phyloP scores from a whole-genome alignment of 495 filamentous ascomycete species.

The Xeromyces bisporus region DNA sequence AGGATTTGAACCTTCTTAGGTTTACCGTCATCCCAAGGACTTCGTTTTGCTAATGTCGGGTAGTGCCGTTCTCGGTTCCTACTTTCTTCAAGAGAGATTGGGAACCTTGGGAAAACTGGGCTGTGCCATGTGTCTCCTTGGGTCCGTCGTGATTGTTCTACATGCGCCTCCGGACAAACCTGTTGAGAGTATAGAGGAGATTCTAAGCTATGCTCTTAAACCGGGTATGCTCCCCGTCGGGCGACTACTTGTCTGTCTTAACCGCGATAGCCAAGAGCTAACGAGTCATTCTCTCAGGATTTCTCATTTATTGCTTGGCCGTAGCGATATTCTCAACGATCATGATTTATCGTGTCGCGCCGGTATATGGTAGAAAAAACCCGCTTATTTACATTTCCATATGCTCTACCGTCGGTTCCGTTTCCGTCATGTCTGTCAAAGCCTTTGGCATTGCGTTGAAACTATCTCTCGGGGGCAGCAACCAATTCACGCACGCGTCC shows the following conservation, averaged over 20 bases:
- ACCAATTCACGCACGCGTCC: slow-evolving; percentile 83
- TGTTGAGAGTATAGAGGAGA: slow-evolving; percentile 72
- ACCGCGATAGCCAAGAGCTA: too few species aligned
- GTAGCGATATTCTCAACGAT: slow-evolving; percentile 69
- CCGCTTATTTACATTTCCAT: slow-evolving; percentile 92
- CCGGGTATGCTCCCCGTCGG: slow-evolving; percentile 43
- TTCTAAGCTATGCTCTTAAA: slow-evolving; percentile 72
- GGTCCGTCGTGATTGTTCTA: slow-evolving; percentile 91
- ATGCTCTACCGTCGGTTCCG: slow-evolving; percentile 87
- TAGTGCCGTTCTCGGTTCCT: slow-evolving; percentile 77
- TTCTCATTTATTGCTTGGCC: slow-evolving; percentile 61
- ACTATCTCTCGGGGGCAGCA: slow-evolving; percentile 74
- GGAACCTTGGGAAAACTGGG: slow-evolving; percentile 83
- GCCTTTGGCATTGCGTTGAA: slow-evolving; percentile 95
- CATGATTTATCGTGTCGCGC: slow-evolving; percentile 93
- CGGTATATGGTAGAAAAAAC: slow-evolving; percentile 79
- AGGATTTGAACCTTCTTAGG: slow-evolving; percentile 1
- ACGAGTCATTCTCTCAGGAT: slow-evolving; percentile 37
- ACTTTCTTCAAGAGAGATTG: slow-evolving; percentile 78
- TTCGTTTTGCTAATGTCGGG: too few species aligned
- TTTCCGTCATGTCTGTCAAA: slow-evolving; percentile 97
- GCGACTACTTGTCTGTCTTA: too few species aligned
- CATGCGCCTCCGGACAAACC: slow-evolving; percentile 91
- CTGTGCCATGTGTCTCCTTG: slow-evolving; percentile 89
- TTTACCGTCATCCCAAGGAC: too few species aligned